Base-by-base conservation (phyloP, 2,329 filamentous ascomycete species). In the Xylaria multiplex region DNA sequence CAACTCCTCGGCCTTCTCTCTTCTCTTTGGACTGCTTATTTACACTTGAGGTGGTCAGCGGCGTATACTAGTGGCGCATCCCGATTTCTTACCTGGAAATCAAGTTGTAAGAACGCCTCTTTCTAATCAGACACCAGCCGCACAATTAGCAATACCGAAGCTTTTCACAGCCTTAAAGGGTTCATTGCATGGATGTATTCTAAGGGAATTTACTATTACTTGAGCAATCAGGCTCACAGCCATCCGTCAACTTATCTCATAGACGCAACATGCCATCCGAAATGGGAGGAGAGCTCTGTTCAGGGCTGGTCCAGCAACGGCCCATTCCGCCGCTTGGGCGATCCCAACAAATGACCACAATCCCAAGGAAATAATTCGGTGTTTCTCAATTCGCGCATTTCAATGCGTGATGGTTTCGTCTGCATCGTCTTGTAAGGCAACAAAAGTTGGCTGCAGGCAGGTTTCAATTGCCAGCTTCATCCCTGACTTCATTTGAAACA, bases 391-490 rank as follows among this genome's bases (percentile, higher is more conserved):
- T 14, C 13, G n/a, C n/a, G 43, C 43, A 52, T 11, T 27, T 19
- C 14, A 52, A 35, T 8, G 13, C 19, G 16, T 14, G 19, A 1
- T 24, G 27, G 32, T 11, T 8, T 16, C 49, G 27, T 35, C 9
- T 11, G 30, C 49, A 30, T 52, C 49, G 14, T 40, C 37, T 11
- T 14, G 49, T 35, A 52, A 6, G n/a, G 16, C n/a, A 19, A 14
- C 11, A 16, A 19, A 46, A n/a, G 24, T 19, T 57, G 6, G 9
- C 27, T 24, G 2, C 7, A 8, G n/a, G 16, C n/a, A 52, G 32
- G 48, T 40, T 27, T 59, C 37, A n/a, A 43, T 24, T 32, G 16
- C 57, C 46, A 43, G n/a, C 24, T 30, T 22, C 48, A 59, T 14
- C 58, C 58, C 40, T 37, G 37, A 24, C 3, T 1, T 13, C 13